phyloP scores from a whole-genome alignment of 129 eudicot genomes.

The Logfia minima region DNA sequence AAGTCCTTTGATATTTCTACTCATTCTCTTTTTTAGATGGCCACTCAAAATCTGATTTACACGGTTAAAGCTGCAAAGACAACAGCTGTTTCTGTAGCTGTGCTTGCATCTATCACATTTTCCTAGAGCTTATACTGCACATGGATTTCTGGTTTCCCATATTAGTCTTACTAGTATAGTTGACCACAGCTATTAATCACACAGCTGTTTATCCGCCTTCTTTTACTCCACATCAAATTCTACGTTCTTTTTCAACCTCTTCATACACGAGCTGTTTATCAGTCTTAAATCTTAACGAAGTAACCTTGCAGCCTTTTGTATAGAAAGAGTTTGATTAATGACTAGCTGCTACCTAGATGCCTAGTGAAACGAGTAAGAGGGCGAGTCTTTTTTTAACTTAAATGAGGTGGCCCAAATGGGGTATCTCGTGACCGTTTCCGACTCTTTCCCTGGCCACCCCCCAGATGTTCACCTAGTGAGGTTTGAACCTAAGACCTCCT shows the following conservation, averaged over 20 bases:
- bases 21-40: not conserved
- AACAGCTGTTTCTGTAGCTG: not conserved
- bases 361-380: not conserved
- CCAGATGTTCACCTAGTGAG: no score
- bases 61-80: not conserved
- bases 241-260: no score
- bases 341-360: not conserved
- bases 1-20: not conserved
- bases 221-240: no score
- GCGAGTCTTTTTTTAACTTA: not conserved
- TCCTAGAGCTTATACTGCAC: not conserved
- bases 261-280: not conserved
- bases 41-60: not conserved
- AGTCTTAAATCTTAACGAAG: not conserved
- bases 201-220: no score
- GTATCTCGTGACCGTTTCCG: not conserved
- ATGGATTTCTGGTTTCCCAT: not conserved
- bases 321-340: not conserved
- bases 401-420: not conserved
- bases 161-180: no score
- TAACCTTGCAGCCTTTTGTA: no score
- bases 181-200: not conserved
- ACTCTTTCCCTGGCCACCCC: not conserved
- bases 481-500: not conserved
- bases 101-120: not conserved